Percentiles rank a stretch among this genome's conserved stretches.
Evolutionary conservation across 176 grass and related monocot species (phyloP).

Genomic region (Thinopyrum elongatum): DNA sequence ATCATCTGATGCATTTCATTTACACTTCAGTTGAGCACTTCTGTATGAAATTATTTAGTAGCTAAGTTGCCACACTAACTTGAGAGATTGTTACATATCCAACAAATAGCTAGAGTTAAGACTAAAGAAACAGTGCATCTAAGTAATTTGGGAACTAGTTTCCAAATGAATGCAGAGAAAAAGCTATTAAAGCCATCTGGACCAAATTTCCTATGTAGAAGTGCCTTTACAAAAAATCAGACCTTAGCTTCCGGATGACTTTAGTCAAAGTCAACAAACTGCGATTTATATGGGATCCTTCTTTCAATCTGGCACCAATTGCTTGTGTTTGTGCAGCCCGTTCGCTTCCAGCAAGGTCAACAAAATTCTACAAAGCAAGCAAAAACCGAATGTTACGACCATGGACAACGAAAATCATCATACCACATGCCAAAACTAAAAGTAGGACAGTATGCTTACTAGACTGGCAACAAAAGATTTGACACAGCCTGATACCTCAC

Average conservation of each 20-base stretch:
- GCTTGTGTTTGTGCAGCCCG: constrained; percentile 89
- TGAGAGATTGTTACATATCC: not conserved
- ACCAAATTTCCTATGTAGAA: constrained; percentile 7
- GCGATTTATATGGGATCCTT: constrained; percentile 95
- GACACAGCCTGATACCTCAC: constrained; percentile 81
- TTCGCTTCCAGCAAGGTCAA: constrained; percentile 99
- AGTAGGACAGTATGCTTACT: constrained; percentile 43
- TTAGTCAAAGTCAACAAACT: constrained; percentile 92
- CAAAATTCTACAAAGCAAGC: constrained; percentile 74
- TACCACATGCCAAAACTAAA: not conserved
- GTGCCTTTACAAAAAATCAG: not conserved
- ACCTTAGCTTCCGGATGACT: constrained; percentile 99
- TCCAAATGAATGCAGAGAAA: constrained; percentile 30
- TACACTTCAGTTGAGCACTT: not conserved
- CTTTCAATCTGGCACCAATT: constrained; percentile 84
- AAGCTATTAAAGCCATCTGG: not conserved
- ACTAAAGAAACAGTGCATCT: not conserved
- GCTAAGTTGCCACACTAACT: not conserved
- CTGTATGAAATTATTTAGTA: not conserved
- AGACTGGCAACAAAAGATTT: constrained; percentile 96
- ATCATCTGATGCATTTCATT: constrained; percentile 5
- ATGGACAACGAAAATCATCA: constrained; percentile 30
- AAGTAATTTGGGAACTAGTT: not conserved
- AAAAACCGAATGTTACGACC: constrained; percentile 23
- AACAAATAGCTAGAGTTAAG: constrained; percentile 15